Evolutionary conservation across 371 early-diverging fungal genomes (phyloP).

Genomic region (Syncephalastrum contaminatum): DNA sequence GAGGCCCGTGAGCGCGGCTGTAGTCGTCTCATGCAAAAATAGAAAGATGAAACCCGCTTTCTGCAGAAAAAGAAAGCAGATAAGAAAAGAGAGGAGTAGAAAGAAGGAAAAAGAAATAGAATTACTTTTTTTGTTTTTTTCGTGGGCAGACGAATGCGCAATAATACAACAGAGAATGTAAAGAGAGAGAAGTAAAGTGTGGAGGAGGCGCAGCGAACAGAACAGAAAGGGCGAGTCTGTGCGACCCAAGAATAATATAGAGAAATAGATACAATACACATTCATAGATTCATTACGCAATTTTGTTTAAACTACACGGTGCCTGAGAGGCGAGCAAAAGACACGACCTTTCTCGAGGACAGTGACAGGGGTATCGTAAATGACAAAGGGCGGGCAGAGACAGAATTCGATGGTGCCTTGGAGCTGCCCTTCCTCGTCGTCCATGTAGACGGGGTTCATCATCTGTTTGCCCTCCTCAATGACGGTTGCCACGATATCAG

Average conservation of each 20-base stretch:
- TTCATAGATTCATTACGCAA: too few relatives aligned
- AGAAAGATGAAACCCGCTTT: too few relatives aligned
- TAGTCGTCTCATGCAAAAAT: too few relatives aligned
- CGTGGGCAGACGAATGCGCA: not conserved
- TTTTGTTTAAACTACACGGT: too few relatives aligned
- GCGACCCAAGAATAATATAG: slow-evolving; percentile 2
- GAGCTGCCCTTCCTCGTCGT: slow-evolving; percentile 33
- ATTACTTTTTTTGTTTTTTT: slow-evolving; percentile 1
- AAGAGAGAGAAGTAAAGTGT: not conserved
- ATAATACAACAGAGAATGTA: slow-evolving; percentile 1
- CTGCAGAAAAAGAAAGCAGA: too few relatives aligned
- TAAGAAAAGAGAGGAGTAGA: too few relatives aligned
- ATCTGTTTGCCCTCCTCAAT: slow-evolving; percentile 38
- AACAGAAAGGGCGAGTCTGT: slow-evolving; percentile 1
- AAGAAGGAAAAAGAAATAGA: too few relatives aligned
- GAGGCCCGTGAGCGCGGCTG: too few relatives aligned
- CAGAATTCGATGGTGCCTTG: slow-evolving; percentile 41
- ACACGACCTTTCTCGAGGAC: slow-evolving; percentile 46
- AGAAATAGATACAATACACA: not conserved
- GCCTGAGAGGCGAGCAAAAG: slow-evolving; percentile 17
- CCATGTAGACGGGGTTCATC: slow-evolving; percentile 37
- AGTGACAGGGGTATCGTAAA: slow-evolving; percentile 18
- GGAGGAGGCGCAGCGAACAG: slow-evolving; percentile 3
- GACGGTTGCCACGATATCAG: slow-evolving; percentile 45
- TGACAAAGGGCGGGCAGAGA: slow-evolving; percentile 48